phyloP scores from a whole-genome alignment of 2,329 filamentous ascomycete species.

The Amylocarpus encephaloides region DNA sequence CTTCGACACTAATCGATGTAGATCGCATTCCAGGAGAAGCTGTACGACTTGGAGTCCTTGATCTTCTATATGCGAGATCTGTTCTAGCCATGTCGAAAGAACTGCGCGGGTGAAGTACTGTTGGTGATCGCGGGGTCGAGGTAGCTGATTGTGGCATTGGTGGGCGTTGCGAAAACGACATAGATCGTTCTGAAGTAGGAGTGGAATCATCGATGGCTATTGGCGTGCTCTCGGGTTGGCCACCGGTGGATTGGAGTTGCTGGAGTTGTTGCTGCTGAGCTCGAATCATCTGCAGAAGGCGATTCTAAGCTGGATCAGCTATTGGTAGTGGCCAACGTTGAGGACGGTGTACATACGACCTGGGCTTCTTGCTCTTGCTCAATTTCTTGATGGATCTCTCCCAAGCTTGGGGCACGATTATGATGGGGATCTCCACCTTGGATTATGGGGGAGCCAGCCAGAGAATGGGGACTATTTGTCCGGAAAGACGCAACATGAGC shows the following conservation, averaged over 20 bases:
- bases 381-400: constrained; percentile 72
- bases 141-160: constrained; percentile 34
- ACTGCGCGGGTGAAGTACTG: constrained; percentile 40
- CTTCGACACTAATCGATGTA: constrained; percentile 53
- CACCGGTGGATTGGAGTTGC: constrained; percentile 43
- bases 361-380: constrained; percentile 75
- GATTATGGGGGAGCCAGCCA: constrained; percentile 42
- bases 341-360: constrained; percentile 46
- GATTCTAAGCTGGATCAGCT: constrained; percentile 47
- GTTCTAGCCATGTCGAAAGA: constrained; percentile 54
- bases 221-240: constrained; percentile 35
- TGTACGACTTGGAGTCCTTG: constrained; percentile 52
- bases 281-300: constrained; percentile 70
- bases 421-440: constrained; percentile 49
- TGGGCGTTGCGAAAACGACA: constrained; percentile 37
- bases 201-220: constrained; percentile 35
- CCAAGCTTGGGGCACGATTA: constrained; percentile 62
- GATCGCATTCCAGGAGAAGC: constrained; percentile 49
- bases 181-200: constrained; percentile 40
- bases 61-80: constrained; percentile 47
- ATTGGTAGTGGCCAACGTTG: neutral
- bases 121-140: constrained; percentile 46
- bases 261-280: constrained; percentile 67
- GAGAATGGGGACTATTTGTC: constrained; percentile 40
- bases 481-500: constrained; percentile 33